phyloP scores from a whole-genome alignment of 2,329 filamentous ascomycete genomes.

The Exophiala dermatitidis region DNA sequence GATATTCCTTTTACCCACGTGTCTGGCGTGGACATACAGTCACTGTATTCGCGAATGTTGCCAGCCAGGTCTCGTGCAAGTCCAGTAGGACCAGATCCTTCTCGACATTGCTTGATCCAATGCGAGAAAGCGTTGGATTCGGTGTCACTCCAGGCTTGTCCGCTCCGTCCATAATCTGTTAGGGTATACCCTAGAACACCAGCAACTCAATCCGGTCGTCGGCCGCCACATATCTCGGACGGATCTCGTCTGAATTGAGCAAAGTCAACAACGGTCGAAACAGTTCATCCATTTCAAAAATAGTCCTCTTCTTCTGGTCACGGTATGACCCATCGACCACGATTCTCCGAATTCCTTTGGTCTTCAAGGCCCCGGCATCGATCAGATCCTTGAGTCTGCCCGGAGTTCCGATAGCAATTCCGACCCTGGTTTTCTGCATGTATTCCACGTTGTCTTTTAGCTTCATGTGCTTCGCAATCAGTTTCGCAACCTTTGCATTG shows the following conservation, averaged over 20 bases:
- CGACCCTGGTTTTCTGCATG: slow-evolving; percentile 62
- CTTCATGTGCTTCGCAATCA: slow-evolving; percentile 99
- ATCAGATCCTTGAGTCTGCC: slow-evolving; percentile 73
- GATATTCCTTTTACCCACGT: too few relatives aligned
- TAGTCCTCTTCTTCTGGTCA: slow-evolving; percentile 86
- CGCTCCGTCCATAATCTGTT: neutral
- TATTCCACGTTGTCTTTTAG: slow-evolving; percentile 75
- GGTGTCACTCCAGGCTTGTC: too few relatives aligned
- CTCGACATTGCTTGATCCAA: too few relatives aligned
- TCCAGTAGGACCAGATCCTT: too few relatives aligned
- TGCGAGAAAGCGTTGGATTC: too few relatives aligned
- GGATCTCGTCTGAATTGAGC: slow-evolving; percentile 61
- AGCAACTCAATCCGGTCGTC: slow-evolving; percentile 18
- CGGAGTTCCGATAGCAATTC: slow-evolving; percentile 86
- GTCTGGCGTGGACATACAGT: too few relatives aligned
- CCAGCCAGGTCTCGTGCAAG: too few relatives aligned
- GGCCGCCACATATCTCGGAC: slow-evolving; percentile 7
- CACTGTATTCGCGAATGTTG: too few relatives aligned
- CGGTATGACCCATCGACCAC: slow-evolving; percentile 88
- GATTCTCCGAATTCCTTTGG: slow-evolving; percentile 66
- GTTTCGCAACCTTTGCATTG: slow-evolving; percentile 70
- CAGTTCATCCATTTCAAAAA: slow-evolving; percentile 93
- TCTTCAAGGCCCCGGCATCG: slow-evolving; percentile 69
- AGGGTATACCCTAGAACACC: slow-evolving; percentile 16
- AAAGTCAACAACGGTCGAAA: slow-evolving; percentile 72